phyloP scores from a whole-genome alignment of 2,329 filamentous ascomycete species.

The Parafenestella ontariensis region DNA sequence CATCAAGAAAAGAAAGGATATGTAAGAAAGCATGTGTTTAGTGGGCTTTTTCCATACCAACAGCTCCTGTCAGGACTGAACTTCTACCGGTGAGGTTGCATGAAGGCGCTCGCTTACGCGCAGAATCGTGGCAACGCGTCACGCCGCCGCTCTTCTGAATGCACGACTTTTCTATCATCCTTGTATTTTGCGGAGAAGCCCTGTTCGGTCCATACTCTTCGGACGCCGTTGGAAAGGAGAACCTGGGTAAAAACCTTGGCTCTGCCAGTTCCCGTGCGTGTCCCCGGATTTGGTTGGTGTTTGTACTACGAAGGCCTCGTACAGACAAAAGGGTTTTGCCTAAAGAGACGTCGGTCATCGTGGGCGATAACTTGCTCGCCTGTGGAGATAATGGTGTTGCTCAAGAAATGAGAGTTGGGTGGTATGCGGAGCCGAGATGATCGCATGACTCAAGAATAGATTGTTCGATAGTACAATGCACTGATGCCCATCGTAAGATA shows the following conservation, averaged over 20 bases:
- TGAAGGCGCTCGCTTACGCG: background rate
- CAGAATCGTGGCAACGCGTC: background rate
- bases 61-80: background rate
- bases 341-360: conserved; percentile 5
- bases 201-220: conserved; percentile 2
- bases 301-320: conserved; percentile 2
- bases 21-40: background rate
- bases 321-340: conserved; percentile 5
- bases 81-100: background rate
- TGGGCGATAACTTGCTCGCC: background rate
- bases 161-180: conserved; percentile 7
- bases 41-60: background rate
- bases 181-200: conserved; percentile 27
- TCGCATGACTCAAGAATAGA: conserved; percentile 20
- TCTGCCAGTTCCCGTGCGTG: conserved; percentile 1
- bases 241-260: conserved; percentile 17
- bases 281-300: conserved; percentile 7
- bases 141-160: background rate
- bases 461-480: conserved; percentile 30
- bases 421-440: background rate
- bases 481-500: conserved; percentile 23
- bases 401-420: background rate
- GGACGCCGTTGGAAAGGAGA: conserved; percentile 1
- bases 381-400: background rate
- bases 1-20: background rate